phyloP scores from a whole-genome alignment of 306 rosid species.

The Rosa rugosa region DNA sequence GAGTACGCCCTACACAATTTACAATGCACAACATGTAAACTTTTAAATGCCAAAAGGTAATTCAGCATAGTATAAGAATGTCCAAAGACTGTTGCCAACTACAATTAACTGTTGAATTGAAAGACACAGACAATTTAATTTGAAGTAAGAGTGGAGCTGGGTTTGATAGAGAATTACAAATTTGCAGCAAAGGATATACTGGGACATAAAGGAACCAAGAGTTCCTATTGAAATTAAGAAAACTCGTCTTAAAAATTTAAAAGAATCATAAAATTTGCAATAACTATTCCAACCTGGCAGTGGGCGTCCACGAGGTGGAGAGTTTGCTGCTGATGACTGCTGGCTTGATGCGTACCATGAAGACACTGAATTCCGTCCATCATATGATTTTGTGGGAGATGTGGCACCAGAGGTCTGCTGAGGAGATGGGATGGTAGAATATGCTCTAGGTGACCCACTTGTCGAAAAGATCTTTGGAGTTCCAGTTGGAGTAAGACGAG shows the following conservation, averaged over 20 bases:
- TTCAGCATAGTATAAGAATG: neutral
- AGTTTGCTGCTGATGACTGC: conserved; percentile 96
- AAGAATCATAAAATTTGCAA: neutral
- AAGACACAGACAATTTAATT: neutral
- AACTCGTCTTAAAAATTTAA: conserved; percentile 1
- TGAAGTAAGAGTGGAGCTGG: neutral
- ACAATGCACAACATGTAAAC: conserved; percentile 12
- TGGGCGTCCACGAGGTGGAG: conserved; percentile 80
- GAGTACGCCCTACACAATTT: conserved; percentile 67
- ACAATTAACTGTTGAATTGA: neutral
- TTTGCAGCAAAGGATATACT: neutral
- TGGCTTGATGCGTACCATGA: conserved; percentile 97
- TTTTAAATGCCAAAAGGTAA: neutral
- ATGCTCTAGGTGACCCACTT: conserved; percentile 72
- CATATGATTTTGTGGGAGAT: conserved; percentile 77
- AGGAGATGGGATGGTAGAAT: conserved; percentile 74
- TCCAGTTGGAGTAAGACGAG: conserved; percentile 85
- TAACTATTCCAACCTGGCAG: conserved; percentile 52
- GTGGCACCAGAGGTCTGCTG: conserved; percentile 60
- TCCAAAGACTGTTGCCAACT: neutral
- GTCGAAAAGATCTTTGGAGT: conserved; percentile 85
- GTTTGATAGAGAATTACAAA: neutral
- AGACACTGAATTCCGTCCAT: conserved; percentile 58
- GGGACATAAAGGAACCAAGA: neutral
- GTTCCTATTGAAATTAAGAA: neutral